Percentiles rank a stretch among this genome's conserved stretches.
phyloP scores from a whole-genome alignment of 1,284 basidiomycete genomes.

The Moniliophthora roreri region DNA sequence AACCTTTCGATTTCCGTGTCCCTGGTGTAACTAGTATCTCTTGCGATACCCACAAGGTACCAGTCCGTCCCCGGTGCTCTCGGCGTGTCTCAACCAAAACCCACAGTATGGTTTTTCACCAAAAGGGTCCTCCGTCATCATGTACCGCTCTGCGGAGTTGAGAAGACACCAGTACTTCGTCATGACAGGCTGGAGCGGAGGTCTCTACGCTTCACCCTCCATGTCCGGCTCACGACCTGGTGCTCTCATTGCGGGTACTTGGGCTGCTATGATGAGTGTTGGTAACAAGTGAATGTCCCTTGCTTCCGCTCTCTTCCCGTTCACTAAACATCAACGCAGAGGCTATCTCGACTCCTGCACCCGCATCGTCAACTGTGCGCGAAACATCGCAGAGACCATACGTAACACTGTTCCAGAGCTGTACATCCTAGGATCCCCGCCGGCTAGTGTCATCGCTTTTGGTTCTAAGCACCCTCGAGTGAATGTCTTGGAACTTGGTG shows the following conservation, averaged over 20 bases:
- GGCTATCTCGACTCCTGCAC: slow-evolving; percentile 92
- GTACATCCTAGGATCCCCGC: slow-evolving; percentile 85
- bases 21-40: slow-evolving; percentile 88
- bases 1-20: slow-evolving; percentile 87
- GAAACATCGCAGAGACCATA: slow-evolving; percentile 68
- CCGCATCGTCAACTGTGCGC: slow-evolving; percentile 76
- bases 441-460: slow-evolving; percentile 91
- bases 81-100: background rate
- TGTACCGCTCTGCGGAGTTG: slow-evolving; percentile 80
- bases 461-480: slow-evolving; percentile 59
- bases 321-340: slow-evolving; percentile 36
- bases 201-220: slow-evolving; percentile 82
- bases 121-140: slow-evolving; percentile 94
- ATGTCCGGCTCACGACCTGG: slow-evolving; percentile 91
- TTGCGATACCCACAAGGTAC: slow-evolving; percentile 92
- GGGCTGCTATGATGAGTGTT: slow-evolving; percentile 95
- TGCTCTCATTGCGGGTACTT: slow-evolving; percentile 90
- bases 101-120: slow-evolving; percentile 78
- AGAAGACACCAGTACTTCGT: slow-evolving; percentile 85
- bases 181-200: slow-evolving; percentile 77
- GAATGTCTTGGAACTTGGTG: slow-evolving; percentile 87
- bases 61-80: too few species aligned
- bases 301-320: slow-evolving; percentile 2
- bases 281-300: slow-evolving; percentile 66
- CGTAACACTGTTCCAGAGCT: slow-evolving; percentile 73